These are phyloP conservation scores for Aspergillus viridinutans DNA, from an alignment of 2,329 filamentous ascomycete genomes.

Conservation along the genomic window DNA sequence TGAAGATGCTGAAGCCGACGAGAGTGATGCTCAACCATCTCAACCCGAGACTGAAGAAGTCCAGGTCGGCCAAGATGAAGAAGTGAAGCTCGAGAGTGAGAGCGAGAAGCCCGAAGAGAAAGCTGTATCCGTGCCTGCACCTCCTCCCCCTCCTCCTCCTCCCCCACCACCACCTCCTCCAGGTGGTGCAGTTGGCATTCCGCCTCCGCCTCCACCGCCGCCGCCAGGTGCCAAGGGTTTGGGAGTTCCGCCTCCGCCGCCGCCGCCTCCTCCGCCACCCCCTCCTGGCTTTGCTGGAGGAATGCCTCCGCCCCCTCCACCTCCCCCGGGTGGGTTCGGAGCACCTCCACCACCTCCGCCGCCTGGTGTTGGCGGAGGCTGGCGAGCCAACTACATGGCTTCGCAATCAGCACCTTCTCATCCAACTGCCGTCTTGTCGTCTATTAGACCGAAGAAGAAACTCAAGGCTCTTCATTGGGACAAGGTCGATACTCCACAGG, in stretches of 20 bases:
- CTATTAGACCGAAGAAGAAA: slow-evolving; percentile 94
- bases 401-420: slow-evolving; percentile 53
- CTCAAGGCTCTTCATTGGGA: slow-evolving; percentile 99
- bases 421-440: slow-evolving; percentile 65
- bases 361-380: slow-evolving; percentile 58
- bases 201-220: slow-evolving; percentile 49
- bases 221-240: slow-evolving; percentile 43
- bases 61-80: slow-evolving; percentile 51
- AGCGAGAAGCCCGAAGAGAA: slow-evolving; percentile 9
- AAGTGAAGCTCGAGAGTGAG: slow-evolving; percentile 1
- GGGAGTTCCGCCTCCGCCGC: slow-evolving; percentile 38
- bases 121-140: slow-evolving; percentile 13
- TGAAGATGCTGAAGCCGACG: slow-evolving; percentile 17
- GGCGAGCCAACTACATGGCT: slow-evolving; percentile 69
- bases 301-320: slow-evolving; percentile 41
- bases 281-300: slow-evolving; percentile 40
- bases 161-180: slow-evolving; percentile 45
- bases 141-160: slow-evolving; percentile 40
- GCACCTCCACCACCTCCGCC: slow-evolving; percentile 60
- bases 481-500: slow-evolving; percentile 88
- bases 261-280: slow-evolving; percentile 45
- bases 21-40: slow-evolving; percentile 59
- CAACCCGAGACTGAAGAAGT: slow-evolving; percentile 58
- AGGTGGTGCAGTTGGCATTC: slow-evolving; percentile 37
- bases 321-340: slow-evolving; percentile 36